A percentile compares a stretch with the other conserved stretches of the same genome.
phyloP scores from a whole-genome alignment of 2,329 filamentous ascomycete genomes.

The Penicillium verrucosum region DNA sequence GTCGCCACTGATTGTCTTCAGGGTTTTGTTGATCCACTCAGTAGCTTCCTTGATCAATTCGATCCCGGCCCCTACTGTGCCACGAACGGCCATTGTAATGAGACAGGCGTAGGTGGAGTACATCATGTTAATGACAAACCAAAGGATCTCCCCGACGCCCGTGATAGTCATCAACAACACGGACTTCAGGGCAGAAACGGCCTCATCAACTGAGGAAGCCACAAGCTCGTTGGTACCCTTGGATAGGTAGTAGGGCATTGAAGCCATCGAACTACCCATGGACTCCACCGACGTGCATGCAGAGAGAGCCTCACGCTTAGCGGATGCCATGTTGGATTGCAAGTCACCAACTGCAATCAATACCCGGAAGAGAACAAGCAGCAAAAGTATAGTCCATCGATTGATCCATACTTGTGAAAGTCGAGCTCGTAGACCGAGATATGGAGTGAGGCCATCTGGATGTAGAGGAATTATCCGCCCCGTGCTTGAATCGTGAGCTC shows the following conservation, averaged over 20 bases:
- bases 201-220: slow-evolving; percentile 73
- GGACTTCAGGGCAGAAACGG: slow-evolving; percentile 74
- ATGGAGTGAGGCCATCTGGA: slow-evolving; percentile 75
- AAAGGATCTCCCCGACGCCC: slow-evolving; percentile 78
- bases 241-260: slow-evolving; percentile 95
- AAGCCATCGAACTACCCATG: slow-evolving; percentile 91
- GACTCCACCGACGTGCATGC: slow-evolving; percentile 91
- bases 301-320: slow-evolving; percentile 76
- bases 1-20: slow-evolving; percentile 46
- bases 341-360: slow-evolving; percentile 72
- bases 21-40: slow-evolving; percentile 57
- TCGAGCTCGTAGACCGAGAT: slow-evolving; percentile 82
- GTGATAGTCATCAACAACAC: slow-evolving; percentile 77
- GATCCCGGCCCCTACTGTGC: slow-evolving; percentile 69
- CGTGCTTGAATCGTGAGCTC: slow-evolving; percentile 49
- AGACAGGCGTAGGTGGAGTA: slow-evolving; percentile 88
- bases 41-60: slow-evolving; percentile 59
- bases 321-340: slow-evolving; percentile 69
- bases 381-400: slow-evolving; percentile 86
- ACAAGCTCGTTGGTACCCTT: slow-evolving; percentile 83
- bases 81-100: slow-evolving; percentile 76
- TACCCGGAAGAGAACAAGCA: slow-evolving; percentile 79
- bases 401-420: slow-evolving; percentile 98
- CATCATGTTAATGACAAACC: slow-evolving; percentile 90
- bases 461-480: slow-evolving; percentile 56